Conservation (phyloP, 495 filamentous ascomycete species). For the Hypoxylon intermedium region DNA sequence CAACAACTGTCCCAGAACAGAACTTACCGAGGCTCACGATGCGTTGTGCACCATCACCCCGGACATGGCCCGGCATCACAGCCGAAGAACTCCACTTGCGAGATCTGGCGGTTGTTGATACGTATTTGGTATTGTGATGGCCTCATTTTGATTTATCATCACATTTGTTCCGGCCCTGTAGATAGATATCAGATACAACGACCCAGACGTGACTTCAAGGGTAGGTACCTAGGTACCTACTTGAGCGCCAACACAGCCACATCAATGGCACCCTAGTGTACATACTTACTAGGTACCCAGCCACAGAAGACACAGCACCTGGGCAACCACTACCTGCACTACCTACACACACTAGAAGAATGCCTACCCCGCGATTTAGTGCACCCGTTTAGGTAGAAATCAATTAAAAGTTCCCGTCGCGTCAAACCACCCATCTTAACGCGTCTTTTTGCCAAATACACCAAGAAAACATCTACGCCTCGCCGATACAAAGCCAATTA, state of each 20-base stretch:
- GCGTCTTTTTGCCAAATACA: constrained; percentile 27
- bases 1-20: constrained; percentile 10
- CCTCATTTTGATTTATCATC: constrained; percentile 7
- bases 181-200: too few species aligned
- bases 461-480: not conserved
- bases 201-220: too few species aligned
- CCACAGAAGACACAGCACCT: constrained; percentile 4
- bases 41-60: constrained; percentile 25
- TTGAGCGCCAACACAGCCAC: too few species aligned
- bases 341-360: too few species aligned
- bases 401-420: constrained; percentile 35
- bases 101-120: constrained; percentile 12
- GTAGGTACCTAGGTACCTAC: not conserved
- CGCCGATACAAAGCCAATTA: not conserved
- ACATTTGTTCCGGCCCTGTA: not conserved
- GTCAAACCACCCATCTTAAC: constrained; percentile 29
- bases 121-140: constrained; percentile 18
- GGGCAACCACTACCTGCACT: too few species aligned
- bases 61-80: constrained; percentile 21
- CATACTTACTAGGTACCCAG: too few species aligned
- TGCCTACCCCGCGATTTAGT: constrained; percentile 36
- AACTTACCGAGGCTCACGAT: constrained; percentile 34
- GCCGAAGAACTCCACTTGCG: constrained; percentile 28
- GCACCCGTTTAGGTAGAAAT: constrained; percentile 11
- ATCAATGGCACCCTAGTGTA: too few species aligned